Conservation (phyloP, 768 basidiomycete species). For the Kondoa malvinella region DNA sequence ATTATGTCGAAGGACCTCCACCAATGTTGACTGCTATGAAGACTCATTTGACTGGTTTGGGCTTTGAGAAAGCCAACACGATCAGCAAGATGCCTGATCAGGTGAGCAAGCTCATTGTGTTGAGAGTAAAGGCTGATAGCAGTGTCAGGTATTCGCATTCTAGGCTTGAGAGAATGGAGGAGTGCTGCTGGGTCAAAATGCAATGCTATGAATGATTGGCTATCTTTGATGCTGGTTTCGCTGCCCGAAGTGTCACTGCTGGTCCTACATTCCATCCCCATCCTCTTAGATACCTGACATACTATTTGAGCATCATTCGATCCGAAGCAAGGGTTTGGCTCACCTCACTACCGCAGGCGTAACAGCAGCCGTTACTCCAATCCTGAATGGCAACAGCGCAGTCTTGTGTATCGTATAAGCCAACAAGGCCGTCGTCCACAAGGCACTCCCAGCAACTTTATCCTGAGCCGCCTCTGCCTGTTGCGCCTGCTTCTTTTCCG, state of each 20-base stretch:
- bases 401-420: constrained; percentile 97
- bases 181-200: background rate
- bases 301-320: background rate
- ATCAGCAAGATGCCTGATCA: constrained; percentile 77
- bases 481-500: background rate
- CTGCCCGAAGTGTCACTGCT: too few relatives aligned
- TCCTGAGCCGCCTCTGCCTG: constrained; percentile 5
- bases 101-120: background rate
- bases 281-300: background rate
- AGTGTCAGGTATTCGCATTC: constrained; percentile 20
- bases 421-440: constrained; percentile 80
- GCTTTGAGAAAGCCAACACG: constrained; percentile 69
- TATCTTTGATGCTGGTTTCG: too few relatives aligned
- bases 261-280: constrained; percentile 23
- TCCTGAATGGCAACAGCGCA: constrained; percentile 66
- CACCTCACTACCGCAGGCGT: constrained; percentile 26
- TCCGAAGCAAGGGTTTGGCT: background rate
- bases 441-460: constrained; percentile 41
- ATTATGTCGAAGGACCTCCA: constrained; percentile 59
- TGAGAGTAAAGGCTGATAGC: too few relatives aligned
- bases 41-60: constrained; percentile 75
- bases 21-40: constrained; percentile 48
- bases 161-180: constrained; percentile 2
- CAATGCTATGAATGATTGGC: background rate
- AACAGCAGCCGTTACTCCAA: constrained; percentile 54